A percentile compares a stretch with the other conserved stretches of the same genome.
Conservation (phyloP, 306 rosid genomes). For the Vigna nakashimae region DNA sequence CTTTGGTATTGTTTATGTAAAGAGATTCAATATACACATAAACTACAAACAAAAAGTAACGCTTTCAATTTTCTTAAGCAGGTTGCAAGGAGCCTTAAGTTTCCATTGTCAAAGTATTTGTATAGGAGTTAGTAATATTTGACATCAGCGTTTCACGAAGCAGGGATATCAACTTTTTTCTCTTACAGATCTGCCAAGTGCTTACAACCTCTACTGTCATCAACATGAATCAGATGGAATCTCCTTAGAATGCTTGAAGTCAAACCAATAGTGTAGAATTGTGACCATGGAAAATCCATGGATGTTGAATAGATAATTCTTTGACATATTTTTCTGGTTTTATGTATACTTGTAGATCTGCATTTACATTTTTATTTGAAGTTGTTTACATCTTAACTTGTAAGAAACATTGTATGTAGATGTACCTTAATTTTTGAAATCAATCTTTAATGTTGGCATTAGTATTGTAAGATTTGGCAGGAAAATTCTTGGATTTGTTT, state of each 20-base stretch:
- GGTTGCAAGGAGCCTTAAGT: slow-evolving; percentile 95
- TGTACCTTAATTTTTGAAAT: not conserved
- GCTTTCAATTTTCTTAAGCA: slow-evolving; percentile 49
- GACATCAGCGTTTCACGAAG: slow-evolving; percentile 35
- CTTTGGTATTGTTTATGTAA: not conserved
- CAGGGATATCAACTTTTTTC: slow-evolving; percentile 20
- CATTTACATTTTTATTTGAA: not conserved
- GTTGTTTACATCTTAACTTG: not conserved
- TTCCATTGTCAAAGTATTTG: slow-evolving; percentile 86
- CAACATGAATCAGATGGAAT: slow-evolving; percentile 33
- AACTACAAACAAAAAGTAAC: not conserved
- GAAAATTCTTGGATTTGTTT: not conserved
- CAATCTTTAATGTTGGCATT: not conserved
- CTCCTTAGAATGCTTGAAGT: slow-evolving; percentile 13
- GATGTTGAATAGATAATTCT: not conserved
- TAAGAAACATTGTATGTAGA: not conserved
- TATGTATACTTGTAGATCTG: not conserved
- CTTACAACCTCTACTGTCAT: slow-evolving; percentile 6
- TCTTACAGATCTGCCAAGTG: slow-evolving; percentile 6
- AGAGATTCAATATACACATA: not conserved
- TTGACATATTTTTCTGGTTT: not conserved
- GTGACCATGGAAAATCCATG: slow-evolving; percentile 19
- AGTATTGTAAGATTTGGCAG: not conserved
- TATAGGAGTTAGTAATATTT: slow-evolving; percentile 62
- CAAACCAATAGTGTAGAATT: slow-evolving; percentile 19